These are phyloP conservation scores for Eucalyptus marginata DNA, from an alignment of 345 rosid genomes.

Conservation along the genomic window DNA sequence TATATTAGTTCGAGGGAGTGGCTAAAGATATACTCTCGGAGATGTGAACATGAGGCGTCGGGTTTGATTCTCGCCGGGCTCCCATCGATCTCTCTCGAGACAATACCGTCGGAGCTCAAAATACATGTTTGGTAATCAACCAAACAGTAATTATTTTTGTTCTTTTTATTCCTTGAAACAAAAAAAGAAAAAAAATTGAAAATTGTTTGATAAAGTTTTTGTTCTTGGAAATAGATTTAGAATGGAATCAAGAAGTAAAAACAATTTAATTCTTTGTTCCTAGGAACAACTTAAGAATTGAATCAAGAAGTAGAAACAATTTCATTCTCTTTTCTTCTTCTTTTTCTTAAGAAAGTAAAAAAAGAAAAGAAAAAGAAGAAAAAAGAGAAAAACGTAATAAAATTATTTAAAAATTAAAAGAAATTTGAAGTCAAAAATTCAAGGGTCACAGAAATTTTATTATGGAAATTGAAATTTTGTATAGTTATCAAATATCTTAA, in stretches of 20 bases:
- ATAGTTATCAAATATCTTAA: too few species aligned
- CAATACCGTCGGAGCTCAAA: rapidly evolving
- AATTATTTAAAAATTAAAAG: too few species aligned
- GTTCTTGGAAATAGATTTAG: rapidly evolving
- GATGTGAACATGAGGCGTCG: not conserved
- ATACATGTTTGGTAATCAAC: rapidly evolving
- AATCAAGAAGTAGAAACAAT: too few species aligned
- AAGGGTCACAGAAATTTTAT: rapidly evolving
- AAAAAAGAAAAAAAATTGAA: too few species aligned
- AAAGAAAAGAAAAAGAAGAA: too few species aligned
- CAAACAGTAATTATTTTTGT: rapidly evolving
- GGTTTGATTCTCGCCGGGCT: not conserved
- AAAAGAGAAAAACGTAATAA: too few species aligned
- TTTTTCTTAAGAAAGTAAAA: too few species aligned
- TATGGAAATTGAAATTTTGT: rapidly evolving
- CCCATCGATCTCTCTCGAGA: rapidly evolving
- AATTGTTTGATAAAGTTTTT: rapidly evolving
- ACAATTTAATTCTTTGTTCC: rapidly evolving
- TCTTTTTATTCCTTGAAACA: rapidly evolving
- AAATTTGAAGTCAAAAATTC: too few species aligned
- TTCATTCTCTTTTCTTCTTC: too few species aligned
- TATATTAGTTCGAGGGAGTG: not conserved
- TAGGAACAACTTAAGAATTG: too few species aligned
- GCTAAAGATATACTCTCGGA: not conserved
- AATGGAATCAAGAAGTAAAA: rapidly evolving